These are phyloP conservation scores for Paraconiothyrium sp. DNA, from an alignment of 2,329 filamentous ascomycete genomes.

Conservation along the genomic window DNA sequence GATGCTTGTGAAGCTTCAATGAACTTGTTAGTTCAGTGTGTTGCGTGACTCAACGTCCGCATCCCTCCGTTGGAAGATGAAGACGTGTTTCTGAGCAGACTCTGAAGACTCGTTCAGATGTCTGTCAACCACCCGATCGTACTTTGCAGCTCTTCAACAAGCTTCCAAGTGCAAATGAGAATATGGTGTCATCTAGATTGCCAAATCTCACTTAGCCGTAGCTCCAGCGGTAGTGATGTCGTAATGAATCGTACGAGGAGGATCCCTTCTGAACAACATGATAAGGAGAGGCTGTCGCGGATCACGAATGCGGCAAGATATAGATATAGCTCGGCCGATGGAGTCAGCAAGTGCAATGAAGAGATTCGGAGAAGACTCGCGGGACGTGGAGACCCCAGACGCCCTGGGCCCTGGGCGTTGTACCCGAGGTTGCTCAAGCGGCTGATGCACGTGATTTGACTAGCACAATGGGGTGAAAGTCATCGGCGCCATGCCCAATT, in stretches of 20 bases:
- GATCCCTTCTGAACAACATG: not conserved
- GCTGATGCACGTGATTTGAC: constrained; percentile 6
- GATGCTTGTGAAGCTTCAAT: not conserved
- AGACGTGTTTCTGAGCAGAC: not conserved
- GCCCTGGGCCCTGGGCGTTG: not conserved
- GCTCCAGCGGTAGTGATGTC: not conserved
- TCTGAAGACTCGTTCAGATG: too few species aligned
- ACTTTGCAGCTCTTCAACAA: not conserved
- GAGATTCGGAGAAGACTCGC: constrained; percentile 12
- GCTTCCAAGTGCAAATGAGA: not conserved
- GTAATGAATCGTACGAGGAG: not conserved
- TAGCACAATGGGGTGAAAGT: not conserved
- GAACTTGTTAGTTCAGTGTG: not conserved
- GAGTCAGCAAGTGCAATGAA: not conserved
- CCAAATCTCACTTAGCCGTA: not conserved
- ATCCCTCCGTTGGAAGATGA: not conserved
- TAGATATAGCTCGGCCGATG: constrained; percentile 5
- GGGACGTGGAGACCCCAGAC: constrained; percentile 7
- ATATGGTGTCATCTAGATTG: not conserved
- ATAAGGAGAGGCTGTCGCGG: not conserved
- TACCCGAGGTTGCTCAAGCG: not conserved
- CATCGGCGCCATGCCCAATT: not conserved
- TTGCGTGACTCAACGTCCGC: not conserved
- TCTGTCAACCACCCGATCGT: too few species aligned
- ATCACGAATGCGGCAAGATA: not conserved